Evolutionary conservation across 441 rosid genomes (phyloP), one percentile per base, ranked within the genome.

Genomic region (Theobroma grandiflorum): DNA sequence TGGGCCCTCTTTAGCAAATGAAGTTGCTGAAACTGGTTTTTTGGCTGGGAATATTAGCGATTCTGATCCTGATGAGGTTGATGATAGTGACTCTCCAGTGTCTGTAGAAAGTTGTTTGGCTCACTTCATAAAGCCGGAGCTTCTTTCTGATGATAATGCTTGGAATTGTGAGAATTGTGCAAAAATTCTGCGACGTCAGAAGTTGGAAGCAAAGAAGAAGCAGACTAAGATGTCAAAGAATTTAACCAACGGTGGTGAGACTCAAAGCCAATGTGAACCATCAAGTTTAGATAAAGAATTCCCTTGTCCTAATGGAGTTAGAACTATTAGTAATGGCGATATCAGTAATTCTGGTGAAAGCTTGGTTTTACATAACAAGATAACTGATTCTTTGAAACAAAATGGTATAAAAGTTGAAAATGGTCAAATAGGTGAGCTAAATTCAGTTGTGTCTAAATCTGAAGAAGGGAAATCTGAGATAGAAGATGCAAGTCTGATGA

Each of bases 31-130:
- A 74, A 75, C 87, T 78, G 85, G 91, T 86, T 87, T 88, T 84
- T 79, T 79, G 50, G 86, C 89, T 2, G 89, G 81, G 71, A 86
- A 77, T 72, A 84, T 84, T 86, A 93, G 98, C 72, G 99, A 93
- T 50, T 95, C 99, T 76, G 99, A 96, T 84, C 96, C 97, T n/a
- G 96, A 89, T 79, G 96, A 96, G 85, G 96, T 96, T 71, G 98
- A 93, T 90, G 80, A 96, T 84, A 84, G 94, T 22, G 87, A 90
- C 86, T 90, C 96, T 81, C 95, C 95, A 0, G 97, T 95, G 78
- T 93, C 98, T 64, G 88, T 97, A 6, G 98, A 95, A 86, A 91
- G 97, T 61, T 97, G 98, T 79, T 91, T 97, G 87, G 82, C 89
- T 83, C 95, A 90, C 85, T 95, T 91, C 78, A 85, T 91, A 72